Base-by-base conservation (phyloP, 331 rosid species). In the Acacia concinna region DNA sequence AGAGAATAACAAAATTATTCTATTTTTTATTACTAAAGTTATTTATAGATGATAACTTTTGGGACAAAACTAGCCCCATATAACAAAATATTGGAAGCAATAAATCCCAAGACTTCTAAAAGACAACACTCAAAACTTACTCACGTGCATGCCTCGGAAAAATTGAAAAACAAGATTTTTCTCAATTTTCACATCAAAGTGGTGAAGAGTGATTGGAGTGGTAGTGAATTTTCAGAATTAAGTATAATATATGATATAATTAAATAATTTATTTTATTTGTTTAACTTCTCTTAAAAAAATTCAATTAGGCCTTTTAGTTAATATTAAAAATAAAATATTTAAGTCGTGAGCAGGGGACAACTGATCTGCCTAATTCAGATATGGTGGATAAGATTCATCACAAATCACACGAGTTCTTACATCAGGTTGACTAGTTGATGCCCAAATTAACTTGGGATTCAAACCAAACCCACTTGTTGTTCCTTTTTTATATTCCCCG, bases 391-490 rank as follows among this genome's bases (percentile, higher is more conserved):
- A 6, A 62, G 68, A 62, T 8, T 2, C n/a, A 28, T 62, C 68
- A n/a, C n/a, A n/a, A n/a, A n/a, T n/a, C n/a, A 15, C n/a, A 62
- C n/a, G 37, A 62, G 21, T 30, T 31, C 40, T 12, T 27, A 12
- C 1, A 31, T 30, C 68, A 62, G 0, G 40, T 31, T 30, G 40
- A n/a, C 34, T 13, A 59, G 27, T 54, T 13, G 59, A 40, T 37
- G 64, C 27, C 65, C 38, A 32, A 15, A 38, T 40, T 49, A 11
- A 20, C 12, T 17, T 6, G 51, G 11, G 41, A 69, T 57, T 69
- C 71, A 69, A 28, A 77, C 76, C 41, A 35, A 78, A 38, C 14
- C 37, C 71, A 37, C 73, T 63, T 28, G 17, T 25, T 51, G 3
- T 0, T 8, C 4, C 14, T 14, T 13, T n/a, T 38, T 15, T 9